These are phyloP conservation scores for Cryoendolithus antarcticus DNA, from an alignment of 2,329 filamentous ascomycete species.

Conservation along the genomic window DNA sequence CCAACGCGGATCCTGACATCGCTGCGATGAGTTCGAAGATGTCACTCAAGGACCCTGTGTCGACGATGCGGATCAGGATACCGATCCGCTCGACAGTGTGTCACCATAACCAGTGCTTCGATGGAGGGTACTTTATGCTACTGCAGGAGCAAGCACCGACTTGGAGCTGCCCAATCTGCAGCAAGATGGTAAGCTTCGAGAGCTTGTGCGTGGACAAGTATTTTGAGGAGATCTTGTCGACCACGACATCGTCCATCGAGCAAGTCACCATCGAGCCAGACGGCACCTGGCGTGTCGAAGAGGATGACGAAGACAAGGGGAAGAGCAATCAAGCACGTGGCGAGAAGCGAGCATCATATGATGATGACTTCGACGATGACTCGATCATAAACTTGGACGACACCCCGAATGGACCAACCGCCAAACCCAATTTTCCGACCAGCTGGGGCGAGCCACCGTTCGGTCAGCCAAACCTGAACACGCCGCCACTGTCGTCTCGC, in stretches of 20 bases:
- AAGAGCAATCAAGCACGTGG: slow-evolving; percentile 25
- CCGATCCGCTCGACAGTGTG: slow-evolving; percentile 73
- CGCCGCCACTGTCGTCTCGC: slow-evolving; percentile 34
- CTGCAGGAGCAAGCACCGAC: slow-evolving; percentile 92
- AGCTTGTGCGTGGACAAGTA: slow-evolving; percentile 81
- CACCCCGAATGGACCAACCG: slow-evolving; percentile 9
- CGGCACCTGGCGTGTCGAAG: slow-evolving; percentile 57
- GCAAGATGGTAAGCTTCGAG: slow-evolving; percentile 68
- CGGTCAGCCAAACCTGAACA: slow-evolving; percentile 14
- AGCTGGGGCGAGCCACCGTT: too few species aligned
- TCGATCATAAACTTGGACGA: slow-evolving; percentile 33
- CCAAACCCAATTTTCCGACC: background rate
- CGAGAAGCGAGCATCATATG: slow-evolving; percentile 18
- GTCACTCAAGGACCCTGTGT: slow-evolving; percentile 85
- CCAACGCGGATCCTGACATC: slow-evolving; percentile 69
- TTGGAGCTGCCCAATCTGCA: slow-evolving; percentile 93
- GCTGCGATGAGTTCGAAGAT: slow-evolving; percentile 77
- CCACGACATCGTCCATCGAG: slow-evolving; percentile 58
- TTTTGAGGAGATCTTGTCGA: slow-evolving; percentile 71
- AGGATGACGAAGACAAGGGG: slow-evolving; percentile 29
- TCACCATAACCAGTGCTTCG: slow-evolving; percentile 88
- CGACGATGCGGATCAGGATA: slow-evolving; percentile 65
- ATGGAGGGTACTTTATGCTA: slow-evolving; percentile 82
- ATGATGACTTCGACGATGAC: slow-evolving; percentile 31
- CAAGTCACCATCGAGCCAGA: slow-evolving; percentile 84